Evolutionary conservation across 495 filamentous ascomycete species (phyloP).

Genomic region (Clohesyomyces aquaticus): DNA sequence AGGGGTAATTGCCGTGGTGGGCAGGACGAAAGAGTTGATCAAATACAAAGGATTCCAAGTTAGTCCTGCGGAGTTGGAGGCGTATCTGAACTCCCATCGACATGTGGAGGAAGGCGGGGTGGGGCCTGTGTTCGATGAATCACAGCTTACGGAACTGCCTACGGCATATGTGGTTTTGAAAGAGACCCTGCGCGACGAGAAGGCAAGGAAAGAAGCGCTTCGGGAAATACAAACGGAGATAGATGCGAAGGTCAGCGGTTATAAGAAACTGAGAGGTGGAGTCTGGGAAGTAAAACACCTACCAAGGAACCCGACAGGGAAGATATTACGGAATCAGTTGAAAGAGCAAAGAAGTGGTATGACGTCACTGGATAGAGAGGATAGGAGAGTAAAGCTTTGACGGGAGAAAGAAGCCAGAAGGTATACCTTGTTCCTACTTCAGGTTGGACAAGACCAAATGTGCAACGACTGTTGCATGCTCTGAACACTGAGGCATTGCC

Average conservation of each 20-base stretch:
- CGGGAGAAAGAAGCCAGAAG: neutral
- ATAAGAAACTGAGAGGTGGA: conserved; percentile 50
- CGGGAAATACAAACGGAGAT: conserved; percentile 23
- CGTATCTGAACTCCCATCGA: conserved; percentile 27
- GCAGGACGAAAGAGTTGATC: conserved; percentile 89
- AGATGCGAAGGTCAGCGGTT: conserved; percentile 37
- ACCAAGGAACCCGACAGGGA: conserved; percentile 48
- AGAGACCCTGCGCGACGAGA: neutral
- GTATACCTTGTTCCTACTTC: neutral
- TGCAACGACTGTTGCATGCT: too few relatives aligned
- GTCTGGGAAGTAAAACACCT: conserved; percentile 44
- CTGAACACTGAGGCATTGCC: too few relatives aligned
- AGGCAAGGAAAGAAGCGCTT: conserved; percentile 20
- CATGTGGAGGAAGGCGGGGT: conserved; percentile 29
- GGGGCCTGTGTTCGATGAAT: conserved; percentile 18
- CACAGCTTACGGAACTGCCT: conserved; percentile 30
- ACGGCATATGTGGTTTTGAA: conserved; percentile 32
- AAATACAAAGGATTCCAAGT: conserved; percentile 65
- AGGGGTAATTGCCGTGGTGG: conserved; percentile 73
- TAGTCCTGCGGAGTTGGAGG: conserved; percentile 32
- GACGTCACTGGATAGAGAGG: conserved; percentile 20
- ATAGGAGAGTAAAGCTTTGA: conserved; percentile 23
- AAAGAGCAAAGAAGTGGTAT: conserved; percentile 11
- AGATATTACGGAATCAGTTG: conserved; percentile 45
- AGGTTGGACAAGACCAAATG: too few relatives aligned